Percentiles rank a stretch among this genome's conserved stretches.
Conservation (phyloP, 768 basidiomycete genomes). For the Podaxis carcinomalis region DNA sequence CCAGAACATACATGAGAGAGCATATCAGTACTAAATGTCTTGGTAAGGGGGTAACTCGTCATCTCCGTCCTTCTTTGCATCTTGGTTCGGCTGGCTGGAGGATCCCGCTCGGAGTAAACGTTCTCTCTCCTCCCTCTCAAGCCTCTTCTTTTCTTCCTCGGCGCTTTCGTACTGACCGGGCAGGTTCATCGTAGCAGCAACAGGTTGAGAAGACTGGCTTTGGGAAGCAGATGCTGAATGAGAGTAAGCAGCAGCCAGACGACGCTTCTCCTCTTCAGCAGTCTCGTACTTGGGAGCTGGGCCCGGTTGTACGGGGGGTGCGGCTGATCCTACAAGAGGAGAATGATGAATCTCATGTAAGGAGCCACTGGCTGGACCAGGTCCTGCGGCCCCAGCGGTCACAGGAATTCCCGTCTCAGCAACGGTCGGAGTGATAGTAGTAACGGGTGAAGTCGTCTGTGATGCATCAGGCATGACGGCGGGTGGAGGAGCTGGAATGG, state of each 20-base stretch:
- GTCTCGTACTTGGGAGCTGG: conserved; percentile 35
- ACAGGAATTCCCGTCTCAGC: conserved; percentile 77
- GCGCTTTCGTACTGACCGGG: conserved; percentile 19
- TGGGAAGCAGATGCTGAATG: conserved; percentile 27
- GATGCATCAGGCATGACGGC: conserved; percentile 13
- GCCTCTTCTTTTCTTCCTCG: conserved; percentile 48
- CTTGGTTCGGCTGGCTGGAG: conserved; percentile 12
- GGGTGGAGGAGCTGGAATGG: conserved; percentile 15
- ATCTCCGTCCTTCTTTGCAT: conserved; percentile 28
- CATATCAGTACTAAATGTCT: conserved; percentile 17
- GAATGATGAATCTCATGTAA: conserved; percentile 46
- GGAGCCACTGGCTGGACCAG: conserved; percentile 65
- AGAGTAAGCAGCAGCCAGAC: conserved; percentile 40
- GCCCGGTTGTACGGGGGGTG: conserved; percentile 20
- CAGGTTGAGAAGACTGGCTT: conserved; percentile 2
- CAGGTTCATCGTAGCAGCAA: conserved; percentile 1
- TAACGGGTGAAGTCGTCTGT: neutral
- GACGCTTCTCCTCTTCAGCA: conserved; percentile 64
- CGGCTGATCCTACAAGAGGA: conserved; percentile 29
- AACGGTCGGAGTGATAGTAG: conserved; percentile 47
- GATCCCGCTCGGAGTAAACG: conserved; percentile 31
- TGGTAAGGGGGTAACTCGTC: conserved; percentile 51
- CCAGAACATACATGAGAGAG: neutral
- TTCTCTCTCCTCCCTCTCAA: conserved; percentile 66
- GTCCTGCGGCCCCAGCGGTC: conserved; percentile 52